Evolutionary conservation across 352 stramenopile species (phyloP).

Genomic region (Pythium apleroticum): DNA sequence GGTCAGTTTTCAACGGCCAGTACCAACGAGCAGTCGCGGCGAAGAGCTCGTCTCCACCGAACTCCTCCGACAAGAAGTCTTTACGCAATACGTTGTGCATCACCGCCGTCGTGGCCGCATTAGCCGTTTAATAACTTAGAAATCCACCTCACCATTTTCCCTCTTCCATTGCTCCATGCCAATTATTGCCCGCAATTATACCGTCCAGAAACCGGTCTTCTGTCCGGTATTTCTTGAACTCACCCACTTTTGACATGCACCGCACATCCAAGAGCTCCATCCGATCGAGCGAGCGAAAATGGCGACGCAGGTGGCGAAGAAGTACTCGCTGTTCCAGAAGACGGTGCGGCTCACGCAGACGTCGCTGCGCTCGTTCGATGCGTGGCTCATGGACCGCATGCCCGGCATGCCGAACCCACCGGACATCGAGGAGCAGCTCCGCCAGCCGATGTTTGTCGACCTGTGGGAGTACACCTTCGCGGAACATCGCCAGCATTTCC

Average conservation of each 20-base stretch:
- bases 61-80: constrained; percentile 16
- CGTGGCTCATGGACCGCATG: constrained; percentile 56
- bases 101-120: constrained; percentile 33
- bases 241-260: constrained; percentile 2
- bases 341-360: constrained; percentile 70
- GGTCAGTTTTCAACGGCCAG: constrained; percentile 8
- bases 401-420: constrained; percentile 72
- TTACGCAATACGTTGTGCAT: constrained; percentile 44
- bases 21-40: not conserved
- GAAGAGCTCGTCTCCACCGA: not conserved
- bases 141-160: not conserved
- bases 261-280: not conserved
- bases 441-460: constrained; percentile 57
- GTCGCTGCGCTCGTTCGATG: constrained; percentile 46
- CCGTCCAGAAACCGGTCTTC: not conserved
- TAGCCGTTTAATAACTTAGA: constrained; percentile 18
- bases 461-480: constrained; percentile 77
- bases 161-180: not conserved
- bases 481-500: constrained; percentile 62
- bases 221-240: not conserved
- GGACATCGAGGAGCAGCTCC: constrained; percentile 45
- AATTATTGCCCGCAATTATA: too few relatives aligned
- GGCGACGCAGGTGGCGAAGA: constrained; percentile 36
- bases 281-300: constrained; percentile 1
- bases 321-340: constrained; percentile 80